A percentile compares a stretch with the other conserved stretches of the same genome.
phyloP scores from a whole-genome alignment of 331 rosid genomes.

The Acacia concinna region DNA sequence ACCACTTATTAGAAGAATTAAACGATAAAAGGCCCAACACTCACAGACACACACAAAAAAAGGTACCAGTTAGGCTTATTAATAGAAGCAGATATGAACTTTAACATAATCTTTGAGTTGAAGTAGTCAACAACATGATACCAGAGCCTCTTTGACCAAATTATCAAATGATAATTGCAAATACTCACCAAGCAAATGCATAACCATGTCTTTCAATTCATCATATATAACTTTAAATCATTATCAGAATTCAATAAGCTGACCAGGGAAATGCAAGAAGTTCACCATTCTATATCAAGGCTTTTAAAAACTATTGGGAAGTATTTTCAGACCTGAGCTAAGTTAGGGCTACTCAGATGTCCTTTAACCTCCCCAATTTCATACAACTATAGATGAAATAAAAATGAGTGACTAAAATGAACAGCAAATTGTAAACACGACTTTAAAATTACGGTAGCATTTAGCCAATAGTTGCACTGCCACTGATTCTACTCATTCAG shows the following conservation, averaged over 20 bases:
- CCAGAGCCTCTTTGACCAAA: background rate
- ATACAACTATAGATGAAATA: slow-evolving; percentile 3
- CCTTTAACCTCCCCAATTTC: slow-evolving; percentile 10
- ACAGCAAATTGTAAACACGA: slow-evolving; percentile 15
- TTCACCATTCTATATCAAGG: background rate
- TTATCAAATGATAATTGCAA: background rate
- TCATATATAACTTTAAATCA: background rate
- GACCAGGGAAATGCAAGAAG: background rate
- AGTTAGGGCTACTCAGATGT: background rate
- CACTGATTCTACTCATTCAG: background rate
- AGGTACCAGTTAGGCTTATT: background rate
- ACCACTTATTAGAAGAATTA: background rate
- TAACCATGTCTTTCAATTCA: background rate
- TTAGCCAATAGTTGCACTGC: slow-evolving; percentile 36
- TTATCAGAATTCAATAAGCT: background rate
- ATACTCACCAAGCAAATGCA: background rate
- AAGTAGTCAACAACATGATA: background rate
- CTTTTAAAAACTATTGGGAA: slow-evolving; percentile 11
- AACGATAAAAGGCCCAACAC: too few species aligned
- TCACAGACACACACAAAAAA: too few species aligned
- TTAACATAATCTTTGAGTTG: background rate
- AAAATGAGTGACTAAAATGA: background rate
- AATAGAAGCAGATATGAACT: background rate
- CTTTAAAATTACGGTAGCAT: background rate
- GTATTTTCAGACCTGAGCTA: background rate